Evolutionary conservation across 345 rosid species (phyloP).

Genomic region (Geranium brycei): DNA sequence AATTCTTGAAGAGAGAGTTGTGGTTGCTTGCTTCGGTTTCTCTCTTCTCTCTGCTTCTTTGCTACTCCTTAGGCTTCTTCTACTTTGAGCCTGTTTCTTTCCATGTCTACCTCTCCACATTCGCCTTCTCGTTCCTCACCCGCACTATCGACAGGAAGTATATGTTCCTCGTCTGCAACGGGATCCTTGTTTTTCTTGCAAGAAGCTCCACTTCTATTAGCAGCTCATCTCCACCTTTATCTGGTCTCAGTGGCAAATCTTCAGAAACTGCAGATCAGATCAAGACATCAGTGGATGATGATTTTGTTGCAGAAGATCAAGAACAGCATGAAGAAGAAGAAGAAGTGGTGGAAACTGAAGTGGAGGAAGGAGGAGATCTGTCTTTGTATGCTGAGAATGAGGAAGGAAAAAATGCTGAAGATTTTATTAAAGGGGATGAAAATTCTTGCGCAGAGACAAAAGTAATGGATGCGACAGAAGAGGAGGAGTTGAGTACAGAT

Average conservation of each 20-base stretch:
- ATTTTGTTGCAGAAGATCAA: slow-evolving; percentile 5
- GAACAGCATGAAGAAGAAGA: slow-evolving; percentile 7
- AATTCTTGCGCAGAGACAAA: slow-evolving; percentile 5
- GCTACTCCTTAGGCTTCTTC: slow-evolving; percentile 19
- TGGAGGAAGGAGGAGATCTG: not conserved
- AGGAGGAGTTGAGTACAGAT: slow-evolving; percentile 23
- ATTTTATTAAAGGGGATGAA: not conserved
- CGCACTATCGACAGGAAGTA: slow-evolving; percentile 35
- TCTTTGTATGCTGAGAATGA: not conserved
- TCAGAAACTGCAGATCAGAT: not conserved
- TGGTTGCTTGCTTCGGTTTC: slow-evolving; percentile 18
- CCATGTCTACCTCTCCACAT: slow-evolving; percentile 23
- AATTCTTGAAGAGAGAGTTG: slow-evolving; percentile 14
- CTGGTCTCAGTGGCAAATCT: slow-evolving; percentile 1
- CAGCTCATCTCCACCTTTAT: slow-evolving; percentile 3
- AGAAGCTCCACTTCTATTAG: slow-evolving; percentile 9
- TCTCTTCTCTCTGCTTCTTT: slow-evolving; percentile 20
- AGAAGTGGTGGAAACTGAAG: not conserved
- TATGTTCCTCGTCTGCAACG: slow-evolving; percentile 45
- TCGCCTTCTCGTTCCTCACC: slow-evolving; percentile 23
- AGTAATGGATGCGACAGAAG: slow-evolving; percentile 6
- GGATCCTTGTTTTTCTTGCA: slow-evolving; percentile 41
- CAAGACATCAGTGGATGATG: slow-evolving; percentile 1
- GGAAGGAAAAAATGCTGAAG: slow-evolving; percentile 5
- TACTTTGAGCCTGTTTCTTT: slow-evolving; percentile 17